Base-by-base conservation (phyloP, 2,329 filamentous ascomycete species). In the Laburnicola sp. region DNA sequence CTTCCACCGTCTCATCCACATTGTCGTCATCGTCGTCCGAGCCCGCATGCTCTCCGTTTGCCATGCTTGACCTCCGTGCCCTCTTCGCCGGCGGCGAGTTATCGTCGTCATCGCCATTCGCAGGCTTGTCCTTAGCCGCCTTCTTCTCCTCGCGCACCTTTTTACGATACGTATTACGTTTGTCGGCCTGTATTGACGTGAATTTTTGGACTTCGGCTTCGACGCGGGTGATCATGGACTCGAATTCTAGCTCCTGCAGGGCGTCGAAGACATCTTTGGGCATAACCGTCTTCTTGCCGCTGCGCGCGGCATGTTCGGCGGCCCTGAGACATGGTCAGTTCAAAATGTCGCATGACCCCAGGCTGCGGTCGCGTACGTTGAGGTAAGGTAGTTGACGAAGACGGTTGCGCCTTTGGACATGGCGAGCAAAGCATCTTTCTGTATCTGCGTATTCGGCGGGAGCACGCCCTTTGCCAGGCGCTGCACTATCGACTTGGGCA, bases 351-450 rank as follows among this genome's bases (percentile, higher is more conserved):
- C n/a, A 3, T n/a, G n/a, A 11, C 23, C 5, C 23, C 2, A 11
- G 38, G 7, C 10, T 6, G 16, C 4, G 4, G 23, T 26, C 22
- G 43, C 86, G 48, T 80, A 93, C 89, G 86, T 82, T 54, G 84
- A 82, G 38, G 88, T 86, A 28, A 94, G 77, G 70, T 92, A 89
- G 74, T 84, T 93, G 62, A 94, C 87, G 66, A 94, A 94, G 0
- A 94, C 86, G 1, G 88, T 92, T 6, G 89, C 87, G 72, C 87
- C 88, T 75, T 92, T 92, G 59, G 84, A 87, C 76, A 94, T 81
- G 7, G 89, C 89, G 45, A 90, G 75, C 48, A 92, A 82, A 36
- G 89, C 89, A 75, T 91, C 91, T 65, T 86, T 89, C 70, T 93
- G 88, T 42, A 93, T 89, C 73, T 91, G 87, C 4, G 89, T 92